A percentile compares a stretch with the other conserved stretches of the same genome.
These are phyloP conservation scores for Sarocladium brachiariae DNA, from an alignment of 2,329 filamentous ascomycete species.

Conservation along the genomic window DNA sequence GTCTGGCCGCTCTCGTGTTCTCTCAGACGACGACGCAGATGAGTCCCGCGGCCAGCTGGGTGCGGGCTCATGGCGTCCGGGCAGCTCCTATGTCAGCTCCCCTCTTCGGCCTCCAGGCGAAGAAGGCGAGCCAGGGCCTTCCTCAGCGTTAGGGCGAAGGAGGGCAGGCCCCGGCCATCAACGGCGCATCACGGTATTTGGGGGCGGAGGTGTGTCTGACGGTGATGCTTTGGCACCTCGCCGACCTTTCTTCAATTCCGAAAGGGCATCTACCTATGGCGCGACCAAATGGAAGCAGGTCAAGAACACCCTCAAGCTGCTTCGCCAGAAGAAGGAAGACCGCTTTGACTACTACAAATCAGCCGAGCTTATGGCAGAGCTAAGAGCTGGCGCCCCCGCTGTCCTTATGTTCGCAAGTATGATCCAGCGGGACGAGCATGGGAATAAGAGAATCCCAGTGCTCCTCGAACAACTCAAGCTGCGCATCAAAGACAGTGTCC, in stretches of 20 bases:
- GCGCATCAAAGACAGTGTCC: conserved; percentile 71
- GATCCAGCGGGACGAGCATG: conserved; percentile 95
- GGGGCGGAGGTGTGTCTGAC: conserved; percentile 60
- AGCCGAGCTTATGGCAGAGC: conserved; percentile 89
- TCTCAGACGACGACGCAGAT: conserved; percentile 55
- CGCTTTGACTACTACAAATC: conserved; percentile 90
- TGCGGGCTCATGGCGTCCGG: conserved; percentile 45
- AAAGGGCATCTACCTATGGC: conserved; percentile 65
- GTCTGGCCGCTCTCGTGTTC: conserved; percentile 48
- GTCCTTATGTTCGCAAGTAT: conserved; percentile 93
- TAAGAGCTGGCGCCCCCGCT: conserved; percentile 86
- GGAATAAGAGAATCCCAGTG: conserved; percentile 90
- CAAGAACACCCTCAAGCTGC: conserved; percentile 76
- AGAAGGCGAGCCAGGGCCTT: conserved; percentile 42
- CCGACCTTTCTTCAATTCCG: conserved; percentile 52
- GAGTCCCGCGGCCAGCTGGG: conserved; percentile 59
- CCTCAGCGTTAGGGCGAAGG: conserved; percentile 41
- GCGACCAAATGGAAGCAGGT: conserved; percentile 88
- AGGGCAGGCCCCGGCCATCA: conserved; percentile 46
- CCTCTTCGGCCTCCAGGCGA: conserved; percentile 41
- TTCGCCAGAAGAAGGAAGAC: conserved; percentile 78
- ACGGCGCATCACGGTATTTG: conserved; percentile 58
- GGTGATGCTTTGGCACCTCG: conserved; percentile 51
- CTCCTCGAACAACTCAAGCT: conserved; percentile 92
- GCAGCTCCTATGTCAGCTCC: conserved; percentile 51